These are phyloP conservation scores for Kalmusia sp. DNA, from an alignment of 2,329 filamentous ascomycete species.

Conservation along the genomic window DNA sequence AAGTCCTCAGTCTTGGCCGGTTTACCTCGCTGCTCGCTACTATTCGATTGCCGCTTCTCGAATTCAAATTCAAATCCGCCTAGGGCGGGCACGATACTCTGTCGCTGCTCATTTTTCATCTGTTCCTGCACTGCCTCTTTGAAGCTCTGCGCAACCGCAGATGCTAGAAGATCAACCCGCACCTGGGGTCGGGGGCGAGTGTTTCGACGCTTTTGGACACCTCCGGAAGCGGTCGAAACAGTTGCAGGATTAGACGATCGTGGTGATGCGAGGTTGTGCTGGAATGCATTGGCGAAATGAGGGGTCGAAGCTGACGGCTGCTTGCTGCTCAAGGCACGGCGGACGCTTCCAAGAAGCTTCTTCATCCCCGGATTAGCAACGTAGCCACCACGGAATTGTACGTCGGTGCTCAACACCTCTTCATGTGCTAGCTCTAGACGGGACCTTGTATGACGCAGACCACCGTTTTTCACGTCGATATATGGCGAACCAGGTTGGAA, in stretches of 20 bases:
- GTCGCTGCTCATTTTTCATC: conserved; percentile 37
- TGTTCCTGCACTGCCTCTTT: conserved; percentile 76
- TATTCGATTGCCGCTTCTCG: conserved; percentile 26
- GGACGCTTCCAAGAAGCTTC: conserved; percentile 84
- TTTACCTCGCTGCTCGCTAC: conserved; percentile 14
- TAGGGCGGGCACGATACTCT: conserved; percentile 31
- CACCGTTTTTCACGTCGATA: conserved; percentile 62
- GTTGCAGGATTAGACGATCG: conserved; percentile 40
- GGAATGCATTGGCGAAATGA: conserved; percentile 24
- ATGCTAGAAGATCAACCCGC: conserved; percentile 83
- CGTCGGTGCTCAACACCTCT: conserved; percentile 29
- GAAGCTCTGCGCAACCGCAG: conserved; percentile 79
- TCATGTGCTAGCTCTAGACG: conserved; percentile 40
- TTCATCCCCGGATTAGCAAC: conserved; percentile 72
- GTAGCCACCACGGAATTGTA: conserved; percentile 30
- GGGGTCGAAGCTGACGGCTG: conserved; percentile 39
- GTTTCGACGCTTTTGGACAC: conserved; percentile 40
- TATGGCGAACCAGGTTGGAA: conserved; percentile 83
- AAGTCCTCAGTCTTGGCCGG: conserved; percentile 30
- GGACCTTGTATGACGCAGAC: conserved; percentile 38
- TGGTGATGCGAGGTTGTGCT: conserved; percentile 31
- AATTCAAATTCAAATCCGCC: conserved; percentile 47
- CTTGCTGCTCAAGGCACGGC: conserved; percentile 76
- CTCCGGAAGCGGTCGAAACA: conserved; percentile 29
- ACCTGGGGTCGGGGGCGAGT: conserved; percentile 54